phyloP scores from a whole-genome alignment of 805 yeast genomes.

The Isabelozyma pseudorhagii region DNA sequence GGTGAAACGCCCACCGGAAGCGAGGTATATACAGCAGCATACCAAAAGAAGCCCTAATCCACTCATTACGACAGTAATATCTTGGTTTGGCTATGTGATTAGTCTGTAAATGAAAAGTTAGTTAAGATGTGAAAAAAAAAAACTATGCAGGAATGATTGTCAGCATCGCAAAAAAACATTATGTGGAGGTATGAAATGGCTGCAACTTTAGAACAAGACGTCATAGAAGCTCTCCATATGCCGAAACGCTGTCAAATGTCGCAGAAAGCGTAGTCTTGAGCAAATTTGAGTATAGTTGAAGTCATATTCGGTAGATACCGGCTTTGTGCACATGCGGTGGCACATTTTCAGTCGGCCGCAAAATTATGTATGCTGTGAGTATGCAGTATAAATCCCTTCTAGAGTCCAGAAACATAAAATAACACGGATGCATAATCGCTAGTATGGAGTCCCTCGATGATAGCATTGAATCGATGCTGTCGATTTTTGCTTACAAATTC shows the following conservation, averaged over 20 bases:
- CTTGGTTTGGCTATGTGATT: not conserved
- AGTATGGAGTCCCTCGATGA: not conserved
- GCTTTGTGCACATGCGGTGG: no score
- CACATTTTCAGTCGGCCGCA: no score
- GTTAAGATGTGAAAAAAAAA: not conserved
- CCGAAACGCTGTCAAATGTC: not conserved
- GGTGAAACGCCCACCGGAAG: constrained; percentile 44
- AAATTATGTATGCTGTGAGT: not conserved
- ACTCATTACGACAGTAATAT: not conserved
- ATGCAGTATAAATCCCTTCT: not conserved
- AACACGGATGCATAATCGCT: no score
- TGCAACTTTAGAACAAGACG: not conserved
- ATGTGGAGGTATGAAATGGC: not conserved
- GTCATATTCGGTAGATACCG: no score
- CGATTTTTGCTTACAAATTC: not conserved
- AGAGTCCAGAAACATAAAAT: not conserved
- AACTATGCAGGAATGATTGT: not conserved
- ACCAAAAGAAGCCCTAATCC: constrained; percentile 10
- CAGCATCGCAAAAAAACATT: constrained; percentile 1
- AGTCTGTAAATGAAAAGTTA: not conserved
- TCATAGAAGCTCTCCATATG: not conserved
- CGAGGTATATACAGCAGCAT: constrained; percentile 26
- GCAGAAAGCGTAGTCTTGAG: not conserved
- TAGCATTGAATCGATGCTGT: not conserved
- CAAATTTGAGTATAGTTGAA: no score